These are phyloP conservation scores for Microsporum ferrugineum DNA, from an alignment of 2,329 filamentous ascomycete genomes.

Conservation along the genomic window DNA sequence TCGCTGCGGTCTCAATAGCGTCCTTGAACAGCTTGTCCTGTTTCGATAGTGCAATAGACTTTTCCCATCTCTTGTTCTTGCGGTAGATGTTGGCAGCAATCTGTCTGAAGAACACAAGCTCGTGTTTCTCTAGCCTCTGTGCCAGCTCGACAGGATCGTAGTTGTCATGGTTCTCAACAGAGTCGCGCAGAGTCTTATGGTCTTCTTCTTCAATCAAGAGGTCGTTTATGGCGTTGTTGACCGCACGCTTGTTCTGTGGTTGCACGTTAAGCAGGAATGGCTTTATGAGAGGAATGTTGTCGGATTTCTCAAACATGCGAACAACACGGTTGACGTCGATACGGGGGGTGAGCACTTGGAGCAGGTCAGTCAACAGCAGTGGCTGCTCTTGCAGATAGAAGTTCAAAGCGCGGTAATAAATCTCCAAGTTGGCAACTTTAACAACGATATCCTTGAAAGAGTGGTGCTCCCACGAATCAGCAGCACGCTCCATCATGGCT, in stretches of 20 bases:
- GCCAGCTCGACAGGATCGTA: slow-evolving; percentile 93
- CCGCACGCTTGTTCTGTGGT: slow-evolving; percentile 90
- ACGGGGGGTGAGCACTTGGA: slow-evolving; percentile 80
- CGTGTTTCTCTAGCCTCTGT: slow-evolving; percentile 87
- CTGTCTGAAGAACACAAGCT: slow-evolving; percentile 97
- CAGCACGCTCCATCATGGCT: slow-evolving; percentile 93
- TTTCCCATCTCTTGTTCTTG: slow-evolving; percentile 99
- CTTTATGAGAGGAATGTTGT: slow-evolving; percentile 97
- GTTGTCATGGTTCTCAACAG: slow-evolving; percentile 97
- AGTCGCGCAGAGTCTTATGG: slow-evolving; percentile 96
- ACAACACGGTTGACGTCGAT: slow-evolving; percentile 99
- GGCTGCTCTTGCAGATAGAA: slow-evolving; percentile 98
- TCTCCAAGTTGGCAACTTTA: slow-evolving; percentile 97
- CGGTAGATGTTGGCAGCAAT: slow-evolving; percentile 97
- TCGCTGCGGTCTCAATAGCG: slow-evolving; percentile 91
- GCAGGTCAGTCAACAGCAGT: slow-evolving; percentile 83
- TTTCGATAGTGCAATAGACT: slow-evolving; percentile 93
- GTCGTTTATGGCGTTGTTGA: slow-evolving; percentile 97
- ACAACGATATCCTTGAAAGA: slow-evolving; percentile 98
- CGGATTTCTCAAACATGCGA: slow-evolving; percentile 95
- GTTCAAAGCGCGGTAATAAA: slow-evolving; percentile 94
- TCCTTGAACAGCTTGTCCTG: slow-evolving; percentile 99
- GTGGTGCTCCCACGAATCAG: slow-evolving; percentile 98
- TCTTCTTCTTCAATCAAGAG: slow-evolving; percentile 97
- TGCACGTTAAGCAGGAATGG: slow-evolving; percentile 96